Evolutionary conservation across 305 asterid species (phyloP), one percentile per base, ranked within the genome.

Genomic region (Rubia tinctorum): DNA sequence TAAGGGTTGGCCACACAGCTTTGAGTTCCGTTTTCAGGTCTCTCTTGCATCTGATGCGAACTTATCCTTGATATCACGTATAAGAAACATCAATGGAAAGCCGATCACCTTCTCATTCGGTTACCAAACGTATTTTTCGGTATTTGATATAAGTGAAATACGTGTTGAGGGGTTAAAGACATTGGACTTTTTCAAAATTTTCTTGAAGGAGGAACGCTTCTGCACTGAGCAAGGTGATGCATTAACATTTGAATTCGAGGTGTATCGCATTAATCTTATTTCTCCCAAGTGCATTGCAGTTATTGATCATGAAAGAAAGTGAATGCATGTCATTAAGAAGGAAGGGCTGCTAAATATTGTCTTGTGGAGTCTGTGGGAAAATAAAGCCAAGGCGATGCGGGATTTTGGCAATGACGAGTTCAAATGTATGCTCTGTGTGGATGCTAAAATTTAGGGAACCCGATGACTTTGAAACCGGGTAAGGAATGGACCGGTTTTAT

Each of bases 61-160:
- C 37, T 30, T 30, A 30, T 37, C 40, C 40, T 78, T 95, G 88
- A 84, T 87, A 79, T 95, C 98, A 62, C 99, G 97, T 69, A 30
- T 30, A 30, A 30, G 37, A 30, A 30, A 30, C 3, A 30, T 30
- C 37, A 30, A 30, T 30, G 37, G 64, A 78, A 95, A 92, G 68
- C 94, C 95, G 72, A 88, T 89, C 88, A 90, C 91, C 81, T 95
- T 92, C 91, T 86, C 98, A 20, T 89, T 92, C 80, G 96, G 88
- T 8, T 95, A 88, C 76, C 98, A 90, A 69, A 87, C 98, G 4
- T 84, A 92, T 77, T 84, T 95, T 58, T 90, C 96, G 45, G 88
- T 92, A 80, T 90, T 98, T 3, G 99, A 95, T 84, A 92, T 95
- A 84, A 88, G 98, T 78, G 98, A 95, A 86, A 91, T 95, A 80